A percentile compares a stretch with the other conserved stretches of the same genome.
Evolutionary conservation across 2,329 filamentous ascomycete species (phyloP).

Genomic region (Colletotrichum australisinense): DNA sequence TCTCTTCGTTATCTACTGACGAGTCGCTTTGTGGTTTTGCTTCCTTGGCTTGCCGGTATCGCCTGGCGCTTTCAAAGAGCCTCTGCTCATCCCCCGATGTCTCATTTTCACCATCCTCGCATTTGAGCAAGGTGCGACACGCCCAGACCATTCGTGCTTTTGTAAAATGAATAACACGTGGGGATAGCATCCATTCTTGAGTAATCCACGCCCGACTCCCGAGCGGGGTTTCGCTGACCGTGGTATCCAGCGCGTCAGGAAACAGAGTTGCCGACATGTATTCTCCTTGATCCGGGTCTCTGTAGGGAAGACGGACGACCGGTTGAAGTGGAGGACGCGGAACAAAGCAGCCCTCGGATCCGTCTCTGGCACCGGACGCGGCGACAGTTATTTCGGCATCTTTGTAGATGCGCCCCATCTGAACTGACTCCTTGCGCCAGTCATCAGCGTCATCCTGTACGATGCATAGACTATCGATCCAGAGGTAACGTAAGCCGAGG

Average conservation of each 20-base stretch:
- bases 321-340: neutral
- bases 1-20: neutral
- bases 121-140: neutral
- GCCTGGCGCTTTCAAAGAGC: neutral
- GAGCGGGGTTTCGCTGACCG: neutral
- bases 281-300: neutral
- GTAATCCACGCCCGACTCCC: neutral
- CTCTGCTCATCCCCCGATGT: neutral
- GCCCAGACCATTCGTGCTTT: neutral
- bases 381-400: neutral
- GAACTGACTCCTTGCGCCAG: slow-evolving; percentile 11
- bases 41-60: neutral
- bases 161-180: neutral
- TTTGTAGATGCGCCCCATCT: slow-evolving; percentile 1
- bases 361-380: neutral
- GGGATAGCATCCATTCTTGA: neutral
- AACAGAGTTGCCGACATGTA: neutral
- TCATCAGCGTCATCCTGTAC: slow-evolving; percentile 17
- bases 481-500: neutral
- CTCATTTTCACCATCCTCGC: neutral
- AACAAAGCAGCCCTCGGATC: neutral
- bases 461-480: slow-evolving; percentile 23
- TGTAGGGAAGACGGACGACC: neutral
- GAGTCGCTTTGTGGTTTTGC: too few relatives aligned
- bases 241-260: neutral